phyloP scores from a whole-genome alignment of 306 rosid species.

The Aeschynomene evenia region DNA sequence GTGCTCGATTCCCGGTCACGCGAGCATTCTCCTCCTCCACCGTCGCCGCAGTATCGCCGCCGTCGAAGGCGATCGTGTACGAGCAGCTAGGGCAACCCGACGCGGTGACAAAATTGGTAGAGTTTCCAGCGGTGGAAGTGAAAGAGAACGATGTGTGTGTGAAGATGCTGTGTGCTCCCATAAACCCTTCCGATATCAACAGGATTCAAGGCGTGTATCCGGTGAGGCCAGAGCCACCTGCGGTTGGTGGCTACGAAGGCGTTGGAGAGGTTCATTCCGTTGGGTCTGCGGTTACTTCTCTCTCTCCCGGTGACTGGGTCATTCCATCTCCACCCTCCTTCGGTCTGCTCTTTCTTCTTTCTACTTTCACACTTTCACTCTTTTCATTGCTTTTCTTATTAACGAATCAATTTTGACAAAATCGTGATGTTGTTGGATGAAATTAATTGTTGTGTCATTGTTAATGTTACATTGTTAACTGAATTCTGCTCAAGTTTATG shows the following conservation, averaged over 20 bases:
- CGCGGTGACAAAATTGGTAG: conserved; percentile 56
- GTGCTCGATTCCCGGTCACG: not conserved
- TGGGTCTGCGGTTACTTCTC: conserved; percentile 57
- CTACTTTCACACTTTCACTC: no score
- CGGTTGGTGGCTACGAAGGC: conserved; percentile 93
- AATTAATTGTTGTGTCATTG: no score
- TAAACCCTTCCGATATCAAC: conserved; percentile 87
- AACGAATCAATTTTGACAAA: not conserved
- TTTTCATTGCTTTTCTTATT: no score
- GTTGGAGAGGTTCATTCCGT: conserved; percentile 79
- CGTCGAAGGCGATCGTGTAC: conserved; percentile 87
- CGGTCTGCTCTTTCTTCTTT: conserved; percentile 39
- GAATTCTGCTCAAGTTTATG: no score
- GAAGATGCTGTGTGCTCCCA: conserved; percentile 87
- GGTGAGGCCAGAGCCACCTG: conserved; percentile 82
- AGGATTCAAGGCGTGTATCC: conserved; percentile 94
- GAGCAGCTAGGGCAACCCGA: conserved; percentile 78
- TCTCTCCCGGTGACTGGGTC: conserved; percentile 82
- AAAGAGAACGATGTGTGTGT: conserved; percentile 82
- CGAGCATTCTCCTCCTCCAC: conserved; percentile 54
- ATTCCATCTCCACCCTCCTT: conserved; percentile 89
- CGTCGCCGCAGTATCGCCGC: conserved; percentile 59
- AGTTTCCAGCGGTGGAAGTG: conserved; percentile 60
- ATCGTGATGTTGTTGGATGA: no score
- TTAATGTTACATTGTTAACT: no score